Conservation (phyloP, 257 asterid species). For the Fraxinus americana region DNA sequence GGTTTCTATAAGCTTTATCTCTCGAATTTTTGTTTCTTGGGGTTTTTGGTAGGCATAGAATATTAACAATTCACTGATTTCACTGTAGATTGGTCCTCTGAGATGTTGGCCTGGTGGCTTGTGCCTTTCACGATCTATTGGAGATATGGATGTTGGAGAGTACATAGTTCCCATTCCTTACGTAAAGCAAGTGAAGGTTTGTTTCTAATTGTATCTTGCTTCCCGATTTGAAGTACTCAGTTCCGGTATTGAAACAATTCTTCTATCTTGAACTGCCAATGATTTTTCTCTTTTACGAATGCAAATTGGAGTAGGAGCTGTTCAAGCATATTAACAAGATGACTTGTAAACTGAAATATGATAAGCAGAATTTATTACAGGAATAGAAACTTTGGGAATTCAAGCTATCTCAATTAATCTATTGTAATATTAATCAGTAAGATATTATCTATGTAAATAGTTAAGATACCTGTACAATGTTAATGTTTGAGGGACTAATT, state of each 20-base stretch:
- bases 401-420: not conserved
- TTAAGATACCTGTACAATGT: too few species aligned
- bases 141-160: constrained; percentile 99
- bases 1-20: not conserved
- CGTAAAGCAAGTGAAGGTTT: constrained; percentile 98
- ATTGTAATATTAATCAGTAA: too few species aligned
- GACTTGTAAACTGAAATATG: not conserved
- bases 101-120: constrained; percentile 99
- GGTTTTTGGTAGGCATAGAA: not conserved
- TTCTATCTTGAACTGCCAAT: not conserved
- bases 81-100: constrained; percentile 86
- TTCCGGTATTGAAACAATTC: not conserved
- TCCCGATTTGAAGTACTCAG: not conserved
- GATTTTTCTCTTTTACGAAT: not conserved
- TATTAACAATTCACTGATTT: constrained; percentile 21
- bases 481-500: too few species aligned
- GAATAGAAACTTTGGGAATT: not conserved
- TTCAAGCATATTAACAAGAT: not conserved
- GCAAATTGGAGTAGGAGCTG: not conserved
- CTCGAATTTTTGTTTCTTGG: not conserved
- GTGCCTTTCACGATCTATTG: constrained; percentile 96
- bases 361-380: not conserved
- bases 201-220: constrained; percentile 21
- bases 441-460: too few species aligned
- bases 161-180: constrained; percentile 92